Evolutionary conservation across 2,329 filamentous ascomycete genomes (phyloP), one percentile per base, ranked within the genome.

Genomic region (Dryadomyces quercivorus): DNA sequence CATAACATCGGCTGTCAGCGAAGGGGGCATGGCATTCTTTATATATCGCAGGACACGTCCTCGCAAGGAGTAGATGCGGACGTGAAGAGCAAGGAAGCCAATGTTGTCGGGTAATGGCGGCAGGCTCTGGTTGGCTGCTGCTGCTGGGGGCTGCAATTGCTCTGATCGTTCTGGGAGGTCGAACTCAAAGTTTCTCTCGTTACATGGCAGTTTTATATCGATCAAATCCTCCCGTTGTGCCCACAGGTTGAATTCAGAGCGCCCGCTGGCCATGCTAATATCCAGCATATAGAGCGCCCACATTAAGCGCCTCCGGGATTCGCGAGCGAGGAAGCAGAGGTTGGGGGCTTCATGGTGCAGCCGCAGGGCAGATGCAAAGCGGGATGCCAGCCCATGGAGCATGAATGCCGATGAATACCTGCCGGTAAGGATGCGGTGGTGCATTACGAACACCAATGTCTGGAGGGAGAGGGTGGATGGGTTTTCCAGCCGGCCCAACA

Each of bases 401-500:
- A 75, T 74, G 56, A 75, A 75, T 18, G 73, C 72, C 48, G 70
- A 67, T 2, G 72, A 72, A 58, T 73, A 73, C 31, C 70, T 68
- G 38, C 70, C 69, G 4, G 68, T 70, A 20, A 75, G 63, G 60
- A 75, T 72, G 22, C 72, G 70, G 60, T 75, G 69, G 60, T 75
- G 73, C 62, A 74, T 70, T 55, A 74, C 67, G 49, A 75, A 66
- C 12, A 74, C 69, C 18, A 75, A 66, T 1, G 64, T 67, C 61
- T 75, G 72, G 43, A 81, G 74, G 58, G 78, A 77, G 60, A 79
- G 73, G 6, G 77, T 78, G 1, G 77, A 78, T 1, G 77, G 77
- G 51, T 75, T 73, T 53, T 78, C 75, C 45, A 80, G 72, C 56
- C 77, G 75, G 22, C 71, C 66, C 51, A 80, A 67, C 50, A 81